A percentile compares a stretch with the other conserved stretches of the same genome.
Conservation (phyloP, 1,139 yeast genomes). For the Diutina pseudorugosa region DNA sequence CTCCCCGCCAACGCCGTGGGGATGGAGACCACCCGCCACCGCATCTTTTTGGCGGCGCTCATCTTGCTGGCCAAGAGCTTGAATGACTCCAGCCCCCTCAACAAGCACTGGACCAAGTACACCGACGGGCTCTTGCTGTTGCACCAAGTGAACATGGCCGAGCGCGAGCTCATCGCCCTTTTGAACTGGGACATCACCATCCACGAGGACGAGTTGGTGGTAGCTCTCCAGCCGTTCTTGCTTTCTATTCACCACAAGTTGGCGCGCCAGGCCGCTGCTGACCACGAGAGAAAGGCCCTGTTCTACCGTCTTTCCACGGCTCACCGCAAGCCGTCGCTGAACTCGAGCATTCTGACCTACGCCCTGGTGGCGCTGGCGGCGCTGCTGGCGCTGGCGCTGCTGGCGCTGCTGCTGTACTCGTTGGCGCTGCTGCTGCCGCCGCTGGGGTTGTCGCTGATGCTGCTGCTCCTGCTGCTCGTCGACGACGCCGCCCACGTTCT, state of each 20-base stretch:
- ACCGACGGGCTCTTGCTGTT: constrained; percentile 71
- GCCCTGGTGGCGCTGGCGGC: background rate
- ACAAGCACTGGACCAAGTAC: constrained; percentile 91
- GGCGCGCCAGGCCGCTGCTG: background rate
- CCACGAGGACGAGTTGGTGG: constrained; percentile 53
- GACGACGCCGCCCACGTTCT: background rate
- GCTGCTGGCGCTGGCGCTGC: background rate
- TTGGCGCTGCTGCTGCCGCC: background rate
- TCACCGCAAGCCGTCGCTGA: constrained; percentile 1
- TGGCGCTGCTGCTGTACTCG: background rate
- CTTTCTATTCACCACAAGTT: constrained; percentile 42
- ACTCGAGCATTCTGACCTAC: background rate
- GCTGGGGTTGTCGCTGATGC: constrained; percentile 4
- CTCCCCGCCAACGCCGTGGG: constrained; percentile 88
- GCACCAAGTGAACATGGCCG: constrained; percentile 82
- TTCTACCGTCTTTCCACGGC: constrained; percentile 1
- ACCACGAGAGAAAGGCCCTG: constrained; percentile 1
- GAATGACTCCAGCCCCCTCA: constrained; percentile 88
- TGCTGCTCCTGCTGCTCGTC: constrained; percentile 2
- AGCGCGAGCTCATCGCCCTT: constrained; percentile 70
- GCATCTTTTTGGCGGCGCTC: constrained; percentile 80
- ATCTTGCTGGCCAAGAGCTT: constrained; percentile 83
- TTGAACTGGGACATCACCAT: constrained; percentile 78
- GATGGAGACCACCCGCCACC: constrained; percentile 86
- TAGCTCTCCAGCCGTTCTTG: constrained; percentile 64